Percentiles rank a stretch among this genome's conserved stretches.
phyloP scores from a whole-genome alignment of 169 alveolate species.

The Cryptosporidium muris region DNA sequence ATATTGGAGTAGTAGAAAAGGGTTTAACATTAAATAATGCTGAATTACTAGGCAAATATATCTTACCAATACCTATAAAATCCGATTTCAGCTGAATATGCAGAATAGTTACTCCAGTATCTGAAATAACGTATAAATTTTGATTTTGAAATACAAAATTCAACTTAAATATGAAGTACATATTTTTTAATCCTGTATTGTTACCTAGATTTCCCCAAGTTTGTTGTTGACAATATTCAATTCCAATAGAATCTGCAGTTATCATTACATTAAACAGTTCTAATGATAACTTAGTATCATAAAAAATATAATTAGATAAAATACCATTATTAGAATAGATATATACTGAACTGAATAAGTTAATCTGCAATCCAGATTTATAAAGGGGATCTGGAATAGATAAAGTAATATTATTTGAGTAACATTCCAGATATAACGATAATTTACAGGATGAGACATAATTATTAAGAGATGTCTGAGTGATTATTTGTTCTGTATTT shows the following conservation, averaged over 20 bases:
- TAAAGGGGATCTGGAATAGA: slow-evolving; percentile 14
- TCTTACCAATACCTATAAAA: slow-evolving; percentile 18
- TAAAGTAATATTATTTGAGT: slow-evolving; percentile 14
- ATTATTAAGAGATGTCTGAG: slow-evolving; percentile 10
- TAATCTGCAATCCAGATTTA: slow-evolving; percentile 23
- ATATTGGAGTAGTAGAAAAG: not conserved
- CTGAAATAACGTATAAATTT: slow-evolving; percentile 22
- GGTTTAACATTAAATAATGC: slow-evolving; percentile 12
- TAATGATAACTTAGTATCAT: slow-evolving; percentile 16
- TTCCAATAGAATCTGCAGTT: slow-evolving; percentile 42
- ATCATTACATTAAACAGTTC: slow-evolving; percentile 7
- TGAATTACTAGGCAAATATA: slow-evolving; percentile 15
- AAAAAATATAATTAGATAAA: slow-evolving; percentile 12
- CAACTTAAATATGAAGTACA: slow-evolving; percentile 23
- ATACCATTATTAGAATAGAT: slow-evolving; percentile 21
- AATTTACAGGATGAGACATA: slow-evolving; percentile 14
- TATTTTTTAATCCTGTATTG: slow-evolving; percentile 2
- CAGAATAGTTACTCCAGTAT: not conserved
- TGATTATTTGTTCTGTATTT: slow-evolving; percentile 32
- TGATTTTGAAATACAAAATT: slow-evolving; percentile 12
- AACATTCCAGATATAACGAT: slow-evolving; percentile 17
- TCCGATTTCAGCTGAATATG: slow-evolving; percentile 14
- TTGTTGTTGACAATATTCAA: slow-evolving; percentile 2
- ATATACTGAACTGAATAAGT: not conserved
- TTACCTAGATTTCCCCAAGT: slow-evolving; percentile 20